Evolutionary conservation across 2,329 filamentous ascomycete genomes (phyloP).

Genomic region (Metarhizium sp.): DNA sequence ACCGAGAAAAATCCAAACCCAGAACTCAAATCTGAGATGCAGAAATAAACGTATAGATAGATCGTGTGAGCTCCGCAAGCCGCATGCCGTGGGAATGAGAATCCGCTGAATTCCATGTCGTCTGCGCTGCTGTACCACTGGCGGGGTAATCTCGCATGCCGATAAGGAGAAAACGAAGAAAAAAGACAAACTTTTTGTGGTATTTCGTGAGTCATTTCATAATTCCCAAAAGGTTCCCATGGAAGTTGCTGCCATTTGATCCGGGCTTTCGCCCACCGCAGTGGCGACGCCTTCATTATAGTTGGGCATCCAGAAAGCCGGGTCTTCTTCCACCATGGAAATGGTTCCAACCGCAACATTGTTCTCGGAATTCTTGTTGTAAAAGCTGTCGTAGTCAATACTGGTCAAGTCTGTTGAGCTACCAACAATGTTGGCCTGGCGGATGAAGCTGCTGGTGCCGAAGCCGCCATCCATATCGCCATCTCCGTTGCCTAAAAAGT

Average conservation of each 20-base stretch:
- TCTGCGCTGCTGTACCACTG: background rate
- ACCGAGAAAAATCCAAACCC: background rate
- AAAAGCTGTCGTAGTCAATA: conserved; percentile 48
- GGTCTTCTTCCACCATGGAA: conserved; percentile 42
- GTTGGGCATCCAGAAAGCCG: conserved; percentile 39
- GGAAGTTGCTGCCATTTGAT: conserved; percentile 20
- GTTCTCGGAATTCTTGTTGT: conserved; percentile 34
- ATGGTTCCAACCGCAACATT: conserved; percentile 32
- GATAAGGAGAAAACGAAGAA: conserved; percentile 7
- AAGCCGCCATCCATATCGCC: conserved; percentile 39
- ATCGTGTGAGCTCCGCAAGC: background rate
- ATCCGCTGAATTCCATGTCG: background rate
- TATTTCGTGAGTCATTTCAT: conserved; percentile 13
- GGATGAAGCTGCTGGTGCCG: conserved; percentile 35
- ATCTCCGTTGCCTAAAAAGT: conserved; percentile 39
- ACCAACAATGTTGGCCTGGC: conserved; percentile 35
- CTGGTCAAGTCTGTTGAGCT: conserved; percentile 33
- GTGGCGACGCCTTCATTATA: conserved; percentile 29
- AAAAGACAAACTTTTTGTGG: background rate
- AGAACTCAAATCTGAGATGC: background rate
- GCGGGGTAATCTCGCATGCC: background rate
- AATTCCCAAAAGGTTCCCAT: conserved; percentile 26
- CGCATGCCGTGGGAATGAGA: background rate
- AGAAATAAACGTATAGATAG: background rate
- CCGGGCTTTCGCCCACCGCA: conserved; percentile 26